Conservation (phyloP, 179 eudicot species). For the Amaranthus tricolor region DNA sequence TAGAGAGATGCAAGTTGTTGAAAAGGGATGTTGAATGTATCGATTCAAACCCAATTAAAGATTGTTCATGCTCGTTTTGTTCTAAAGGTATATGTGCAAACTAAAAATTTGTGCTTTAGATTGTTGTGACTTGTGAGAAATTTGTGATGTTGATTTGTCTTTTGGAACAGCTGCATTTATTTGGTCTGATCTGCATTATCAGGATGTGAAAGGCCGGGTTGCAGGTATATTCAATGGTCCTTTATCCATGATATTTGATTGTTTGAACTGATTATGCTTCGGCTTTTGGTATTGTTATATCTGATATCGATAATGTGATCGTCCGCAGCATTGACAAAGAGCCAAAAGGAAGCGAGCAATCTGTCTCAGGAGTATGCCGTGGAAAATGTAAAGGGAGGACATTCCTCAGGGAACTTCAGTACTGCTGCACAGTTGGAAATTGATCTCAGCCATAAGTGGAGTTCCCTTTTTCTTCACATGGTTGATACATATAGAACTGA, state of each 20-base stretch:
- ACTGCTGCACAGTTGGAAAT: constrained; percentile 34
- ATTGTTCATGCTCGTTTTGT: constrained; percentile 79
- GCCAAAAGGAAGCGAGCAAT: constrained; percentile 63
- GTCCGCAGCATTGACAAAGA: constrained; percentile 46
- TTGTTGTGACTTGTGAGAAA: not conserved
- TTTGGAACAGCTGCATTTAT: constrained; percentile 59
- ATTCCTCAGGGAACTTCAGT: constrained; percentile 30
- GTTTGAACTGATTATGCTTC: not conserved
- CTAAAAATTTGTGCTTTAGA: not conserved
- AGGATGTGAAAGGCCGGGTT: constrained; percentile 73
- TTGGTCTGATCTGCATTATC: constrained; percentile 78
- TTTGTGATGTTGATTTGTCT: not conserved
- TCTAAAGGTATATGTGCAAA: constrained; percentile 49
- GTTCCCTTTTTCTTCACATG: constrained; percentile 67
- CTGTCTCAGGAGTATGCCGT: constrained; percentile 41
- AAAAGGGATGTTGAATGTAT: constrained; percentile 37
- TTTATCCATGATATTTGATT: not conserved
- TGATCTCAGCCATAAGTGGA: constrained; percentile 63
- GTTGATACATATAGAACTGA: constrained; percentile 47
- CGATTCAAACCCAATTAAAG: constrained; percentile 42
- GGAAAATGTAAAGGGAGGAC: constrained; percentile 29
- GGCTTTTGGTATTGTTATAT: not conserved
- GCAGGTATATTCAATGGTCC: constrained; percentile 36
- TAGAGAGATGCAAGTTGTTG: constrained; percentile 41
- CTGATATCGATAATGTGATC: not conserved